Base-by-base conservation (phyloP, 345 rosid species). In the Lepidium africanum region DNA sequence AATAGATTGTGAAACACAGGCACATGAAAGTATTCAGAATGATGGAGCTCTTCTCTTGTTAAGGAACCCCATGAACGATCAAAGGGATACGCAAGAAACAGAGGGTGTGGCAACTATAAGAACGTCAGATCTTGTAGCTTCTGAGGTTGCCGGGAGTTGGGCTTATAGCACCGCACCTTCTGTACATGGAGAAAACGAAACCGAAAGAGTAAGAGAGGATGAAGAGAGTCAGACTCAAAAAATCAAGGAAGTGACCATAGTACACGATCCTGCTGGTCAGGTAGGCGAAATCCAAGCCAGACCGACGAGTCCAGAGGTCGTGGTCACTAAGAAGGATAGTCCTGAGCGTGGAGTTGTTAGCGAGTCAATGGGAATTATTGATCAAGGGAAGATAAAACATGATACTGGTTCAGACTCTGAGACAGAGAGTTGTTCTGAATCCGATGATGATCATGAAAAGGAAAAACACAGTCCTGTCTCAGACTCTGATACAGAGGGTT, bases 91-190 rank as follows among this genome's bases (percentile, higher is more conserved):
- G 0, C 87, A 86, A 59, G 95, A 91, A 69, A 85, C 82, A 9
- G 94, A 88, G 67, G 81, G 79, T 5, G 85, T 79, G 67, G 87
- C 78, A 36, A 85, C 86, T 12, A 75, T 89, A 71, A 81, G 81
- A 76, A 91, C 96, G 12, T 79, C 84, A 0, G 99, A 94, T 69
- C 97, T 94, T 69, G 56, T 89, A 72, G 79, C 96, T 62, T 91
- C 99, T 17, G 97, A 94, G 80, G 90, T 79, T 77, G 84, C 76
- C 45, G 96, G 96, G 59, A 91, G 96, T 68, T 91, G 97, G 99
- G 92, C 84, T 75, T 67, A 73, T 75, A 82, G 97, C 78, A 86
- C 96, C 33, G 89, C 84, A 77, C 95, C 96, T 55, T 94, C 95
- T 40, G 85, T 81, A 30, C 84, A 83, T 16, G 96, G 88, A 56